Evolutionary conservation across 257 asterid species (phyloP), one percentile per base, ranked within the genome.

Genomic region (Solanum stenotomum): DNA sequence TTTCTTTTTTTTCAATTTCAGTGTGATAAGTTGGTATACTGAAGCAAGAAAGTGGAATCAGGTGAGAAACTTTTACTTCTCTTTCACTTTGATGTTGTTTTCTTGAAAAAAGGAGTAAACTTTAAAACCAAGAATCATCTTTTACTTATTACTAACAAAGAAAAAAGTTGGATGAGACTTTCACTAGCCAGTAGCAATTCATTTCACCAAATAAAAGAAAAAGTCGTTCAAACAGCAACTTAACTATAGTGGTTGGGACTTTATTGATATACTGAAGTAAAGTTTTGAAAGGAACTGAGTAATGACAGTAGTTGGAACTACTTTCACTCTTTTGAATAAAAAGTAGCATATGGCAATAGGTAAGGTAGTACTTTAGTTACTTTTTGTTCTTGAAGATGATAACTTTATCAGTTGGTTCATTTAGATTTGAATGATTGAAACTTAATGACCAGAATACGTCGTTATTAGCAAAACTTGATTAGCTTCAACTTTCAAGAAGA

Each of bases 21-120:
- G 99, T 91, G 92, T 95, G 78, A 94, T 92, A 89, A 93, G 91
- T 42, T 95, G 98, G 98, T 95, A 94, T 89, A 91, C 89, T 52
- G 95, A 93, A 91, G 98, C 98, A 90, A 94, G 95, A 87, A 95
- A 94, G 89, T 95, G 98, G 98, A 95, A 95, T 92, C 95, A 94
- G 97, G 98, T 95, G 89, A 87, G 63, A 56, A 83, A 90, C 86
- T 52, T 56, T 44, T 27, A 40, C 88, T 37, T n/a, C 71, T 90
- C 40, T 89, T 90, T 71, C 88, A 86, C 83, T 40, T 84, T 68
- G 40, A 23, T 75, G 87, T 91, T 88, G 88, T 88, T 46, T 42
- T 87, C 25, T 79, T 88, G 71, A 27, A 23, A 88, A 75, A 85
- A 38, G 11, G 68, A 46, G 27, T 81, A 29, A 46, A 16, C 85